Evolutionary conservation across 768 basidiomycete species (phyloP).

Genomic region (Auricularia sp.): DNA sequence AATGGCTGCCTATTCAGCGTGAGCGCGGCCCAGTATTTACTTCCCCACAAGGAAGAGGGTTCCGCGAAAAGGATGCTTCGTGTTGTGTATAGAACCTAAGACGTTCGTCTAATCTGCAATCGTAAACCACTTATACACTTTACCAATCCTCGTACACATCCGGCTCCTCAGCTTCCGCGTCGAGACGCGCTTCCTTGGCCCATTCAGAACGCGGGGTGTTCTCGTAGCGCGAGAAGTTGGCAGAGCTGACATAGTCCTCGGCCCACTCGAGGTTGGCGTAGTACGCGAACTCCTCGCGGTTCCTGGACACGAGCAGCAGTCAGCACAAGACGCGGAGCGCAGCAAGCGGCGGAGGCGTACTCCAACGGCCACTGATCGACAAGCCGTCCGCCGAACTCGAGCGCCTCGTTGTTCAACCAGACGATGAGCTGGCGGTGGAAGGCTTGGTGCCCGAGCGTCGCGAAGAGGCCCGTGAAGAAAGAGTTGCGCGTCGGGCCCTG

Average conservation of each 20-base stretch:
- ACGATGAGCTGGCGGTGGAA: slow-evolving; percentile 12
- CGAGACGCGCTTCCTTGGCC: neutral
- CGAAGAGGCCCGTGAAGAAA: neutral
- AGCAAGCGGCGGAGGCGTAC: slow-evolving; percentile 7
- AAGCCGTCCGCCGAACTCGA: slow-evolving; percentile 14
- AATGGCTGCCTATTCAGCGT: no score
- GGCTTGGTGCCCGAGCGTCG: slow-evolving; percentile 7
- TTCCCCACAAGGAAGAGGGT: no score
- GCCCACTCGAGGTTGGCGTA: neutral
- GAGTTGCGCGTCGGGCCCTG: slow-evolving; percentile 5
- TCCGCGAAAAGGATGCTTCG: no score
- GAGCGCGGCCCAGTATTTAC: no score
- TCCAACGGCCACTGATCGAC: slow-evolving; percentile 19
- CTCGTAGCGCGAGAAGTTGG: neutral
- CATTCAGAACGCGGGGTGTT: neutral
- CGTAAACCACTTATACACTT: neutral
- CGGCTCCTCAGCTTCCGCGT: no score
- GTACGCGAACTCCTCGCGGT: neutral
- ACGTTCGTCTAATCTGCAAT: no score
- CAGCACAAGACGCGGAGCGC: neutral
- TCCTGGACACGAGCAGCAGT: neutral
- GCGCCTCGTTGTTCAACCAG: slow-evolving; percentile 18
- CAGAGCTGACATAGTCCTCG: neutral
- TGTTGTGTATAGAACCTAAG: no score
- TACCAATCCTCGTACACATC: neutral